These are phyloP conservation scores for Trichoderma brevicompactum DNA, from an alignment of 2,329 filamentous ascomycete species.

Conservation along the genomic window DNA sequence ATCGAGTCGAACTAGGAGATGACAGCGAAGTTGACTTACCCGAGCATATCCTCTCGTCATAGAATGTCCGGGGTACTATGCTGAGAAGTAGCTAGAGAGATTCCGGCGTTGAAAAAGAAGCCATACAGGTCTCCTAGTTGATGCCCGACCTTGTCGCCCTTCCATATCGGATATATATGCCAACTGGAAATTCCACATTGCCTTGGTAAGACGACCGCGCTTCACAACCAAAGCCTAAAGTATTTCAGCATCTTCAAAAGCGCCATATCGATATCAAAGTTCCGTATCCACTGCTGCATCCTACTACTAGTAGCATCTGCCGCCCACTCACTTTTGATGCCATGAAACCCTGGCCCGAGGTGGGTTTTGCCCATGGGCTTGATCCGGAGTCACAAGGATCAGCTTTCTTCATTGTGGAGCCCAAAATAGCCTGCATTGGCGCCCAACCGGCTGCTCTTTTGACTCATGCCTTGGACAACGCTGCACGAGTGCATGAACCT, in stretches of 20 bases:
- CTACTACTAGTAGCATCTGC: background rate
- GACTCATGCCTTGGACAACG: slow-evolving; percentile 21
- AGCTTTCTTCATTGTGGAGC: background rate
- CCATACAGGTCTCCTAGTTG: too few relatives aligned
- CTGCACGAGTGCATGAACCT: slow-evolving; percentile 27
- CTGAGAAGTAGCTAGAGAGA: too few relatives aligned
- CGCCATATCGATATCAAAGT: background rate
- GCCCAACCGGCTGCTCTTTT: slow-evolving; percentile 20
- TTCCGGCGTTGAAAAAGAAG: too few relatives aligned
- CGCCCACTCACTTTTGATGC: background rate
- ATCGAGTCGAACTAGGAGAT: background rate
- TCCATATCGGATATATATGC: background rate
- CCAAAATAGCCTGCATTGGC: slow-evolving; percentile 26
- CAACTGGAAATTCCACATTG: background rate
- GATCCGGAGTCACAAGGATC: background rate
- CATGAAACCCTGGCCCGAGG: background rate
- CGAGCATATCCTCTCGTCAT: background rate
- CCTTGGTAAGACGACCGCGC: background rate
- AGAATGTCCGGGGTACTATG: background rate
- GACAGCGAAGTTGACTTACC: background rate
- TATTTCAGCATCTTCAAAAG: background rate
- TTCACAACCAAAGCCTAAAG: background rate
- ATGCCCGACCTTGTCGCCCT: too few relatives aligned
- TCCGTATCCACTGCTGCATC: slow-evolving; percentile 1
- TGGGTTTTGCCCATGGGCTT: slow-evolving; percentile 1